Evolutionary conservation across 2,329 filamentous ascomycete genomes (phyloP).

Genomic region (Emydomyces testavorans): DNA sequence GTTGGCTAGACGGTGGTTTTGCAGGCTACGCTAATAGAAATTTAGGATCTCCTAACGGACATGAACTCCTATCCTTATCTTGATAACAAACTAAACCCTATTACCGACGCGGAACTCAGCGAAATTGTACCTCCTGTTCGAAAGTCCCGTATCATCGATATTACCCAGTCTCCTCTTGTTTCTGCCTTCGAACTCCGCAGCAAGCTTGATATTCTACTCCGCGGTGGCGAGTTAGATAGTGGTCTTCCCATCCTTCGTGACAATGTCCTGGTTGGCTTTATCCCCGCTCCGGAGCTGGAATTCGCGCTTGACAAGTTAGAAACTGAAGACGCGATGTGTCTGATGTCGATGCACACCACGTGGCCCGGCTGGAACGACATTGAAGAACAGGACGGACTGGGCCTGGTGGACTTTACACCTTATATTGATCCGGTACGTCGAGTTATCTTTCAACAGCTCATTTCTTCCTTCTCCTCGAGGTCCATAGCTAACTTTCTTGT

Average conservation of each 20-base stretch:
- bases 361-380: slow-evolving; percentile 38
- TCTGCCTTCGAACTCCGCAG: slow-evolving; percentile 61
- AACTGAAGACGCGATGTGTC: slow-evolving; percentile 61
- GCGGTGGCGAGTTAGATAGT: slow-evolving; percentile 80
- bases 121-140: slow-evolving; percentile 73
- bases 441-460: not conserved
- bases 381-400: slow-evolving; percentile 45
- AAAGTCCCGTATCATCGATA: slow-evolving; percentile 72
- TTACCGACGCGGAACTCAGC: slow-evolving; percentile 77
- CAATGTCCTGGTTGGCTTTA: slow-evolving; percentile 71
- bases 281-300: slow-evolving; percentile 86
- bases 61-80: slow-evolving; percentile 97
- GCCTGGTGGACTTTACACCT: slow-evolving; percentile 74
- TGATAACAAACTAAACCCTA: slow-evolving; percentile 87
- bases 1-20: not conserved
- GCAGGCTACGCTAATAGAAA: slow-evolving; percentile 15
- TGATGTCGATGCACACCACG: slow-evolving; percentile 61
- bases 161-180: slow-evolving; percentile 69
- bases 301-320: slow-evolving; percentile 77
- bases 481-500: slow-evolving; percentile 7
- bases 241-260: slow-evolving; percentile 77
- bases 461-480: not conserved
- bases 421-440: slow-evolving; percentile 75
- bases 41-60: slow-evolving; percentile 74
- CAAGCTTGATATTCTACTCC: slow-evolving; percentile 72